Evolutionary conservation across 495 filamentous ascomycete species (phyloP).

Genomic region (Aspergillus cristatus): DNA sequence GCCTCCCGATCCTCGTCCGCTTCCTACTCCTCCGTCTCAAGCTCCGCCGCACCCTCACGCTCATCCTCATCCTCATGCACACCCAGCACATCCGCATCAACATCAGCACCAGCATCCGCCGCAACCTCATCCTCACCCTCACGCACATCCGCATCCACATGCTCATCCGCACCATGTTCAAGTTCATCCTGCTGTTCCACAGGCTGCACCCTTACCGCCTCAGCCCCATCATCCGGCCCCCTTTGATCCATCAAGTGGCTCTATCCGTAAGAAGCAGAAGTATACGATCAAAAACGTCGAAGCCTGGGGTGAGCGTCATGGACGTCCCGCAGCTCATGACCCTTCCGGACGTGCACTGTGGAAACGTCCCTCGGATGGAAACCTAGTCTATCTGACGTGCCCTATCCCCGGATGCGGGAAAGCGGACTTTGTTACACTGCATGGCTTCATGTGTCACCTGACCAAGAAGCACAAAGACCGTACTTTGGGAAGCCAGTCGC

Average conservation of each 20-base stretch:
- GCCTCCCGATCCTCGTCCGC: conserved; percentile 36
- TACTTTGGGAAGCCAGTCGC: conserved; percentile 36
- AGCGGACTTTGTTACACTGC: conserved; percentile 38
- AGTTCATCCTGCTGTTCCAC: no score
- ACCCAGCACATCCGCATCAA: not conserved
- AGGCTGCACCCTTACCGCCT: conserved; percentile 3
- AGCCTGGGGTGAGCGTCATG: conserved; percentile 41
- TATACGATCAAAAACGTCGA: conserved; percentile 45
- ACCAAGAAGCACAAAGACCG: conserved; percentile 44
- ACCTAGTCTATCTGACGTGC: conserved; percentile 38
- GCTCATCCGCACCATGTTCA: conserved; percentile 4
- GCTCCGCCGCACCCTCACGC: conserved; percentile 15
- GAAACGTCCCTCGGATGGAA: conserved; percentile 40
- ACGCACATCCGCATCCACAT: conserved; percentile 7
- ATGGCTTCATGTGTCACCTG: conserved; percentile 43
- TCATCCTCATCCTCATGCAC: conserved; percentile 8
- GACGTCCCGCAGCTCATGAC: conserved; percentile 37
- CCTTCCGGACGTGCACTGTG: conserved; percentile 34
- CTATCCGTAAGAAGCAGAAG: conserved; percentile 39
- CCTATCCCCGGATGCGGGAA: conserved; percentile 35
- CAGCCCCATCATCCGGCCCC: conserved; percentile 9
- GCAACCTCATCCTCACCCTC: conserved; percentile 6
- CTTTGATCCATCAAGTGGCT: conserved; percentile 22
- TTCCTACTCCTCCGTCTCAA: conserved; percentile 25
- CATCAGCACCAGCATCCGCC: not conserved